These are phyloP conservation scores for Lodderomyces margitis DNA, from an alignment of 1,139 yeast genomes.

Conservation along the genomic window DNA sequence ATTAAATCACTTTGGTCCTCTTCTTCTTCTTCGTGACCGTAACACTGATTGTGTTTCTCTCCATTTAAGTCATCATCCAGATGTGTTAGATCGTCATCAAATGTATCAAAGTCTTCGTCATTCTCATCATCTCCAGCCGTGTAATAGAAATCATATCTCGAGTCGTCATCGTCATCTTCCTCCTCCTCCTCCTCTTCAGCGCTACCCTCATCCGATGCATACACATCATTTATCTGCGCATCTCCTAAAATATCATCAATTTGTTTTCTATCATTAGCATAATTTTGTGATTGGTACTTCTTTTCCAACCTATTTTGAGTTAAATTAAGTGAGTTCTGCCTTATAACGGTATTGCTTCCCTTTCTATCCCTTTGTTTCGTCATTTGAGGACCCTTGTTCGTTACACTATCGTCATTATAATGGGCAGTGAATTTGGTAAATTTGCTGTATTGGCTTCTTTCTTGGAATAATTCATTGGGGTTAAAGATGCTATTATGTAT, in stretches of 20 bases:
- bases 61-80: conserved; percentile 2
- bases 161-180: not conserved
- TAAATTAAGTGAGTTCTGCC: conserved; percentile 14
- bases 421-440: conserved; percentile 31
- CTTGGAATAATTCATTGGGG: conserved; percentile 37
- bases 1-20: conserved; percentile 23
- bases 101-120: conserved; percentile 1
- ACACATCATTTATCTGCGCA: not conserved
- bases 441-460: conserved; percentile 30
- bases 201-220: not conserved
- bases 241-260: not conserved
- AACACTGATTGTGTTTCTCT: not conserved
- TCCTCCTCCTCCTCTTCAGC: not conserved
- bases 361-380: not conserved
- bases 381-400: conserved; percentile 5
- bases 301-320: conserved; percentile 12
- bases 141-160: not conserved
- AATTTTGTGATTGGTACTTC: not conserved
- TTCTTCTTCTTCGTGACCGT: conserved; percentile 7
- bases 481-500: conserved; percentile 22
- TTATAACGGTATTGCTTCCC: not conserved
- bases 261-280: not conserved
- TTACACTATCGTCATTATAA: conserved; percentile 21
- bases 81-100: not conserved
- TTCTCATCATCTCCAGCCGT: not conserved